A percentile compares a stretch with the other conserved stretches of the same genome.
These are phyloP conservation scores for Mediolabrus comicus DNA, from an alignment of 108 stramenopile species.

Conservation along the genomic window DNA sequence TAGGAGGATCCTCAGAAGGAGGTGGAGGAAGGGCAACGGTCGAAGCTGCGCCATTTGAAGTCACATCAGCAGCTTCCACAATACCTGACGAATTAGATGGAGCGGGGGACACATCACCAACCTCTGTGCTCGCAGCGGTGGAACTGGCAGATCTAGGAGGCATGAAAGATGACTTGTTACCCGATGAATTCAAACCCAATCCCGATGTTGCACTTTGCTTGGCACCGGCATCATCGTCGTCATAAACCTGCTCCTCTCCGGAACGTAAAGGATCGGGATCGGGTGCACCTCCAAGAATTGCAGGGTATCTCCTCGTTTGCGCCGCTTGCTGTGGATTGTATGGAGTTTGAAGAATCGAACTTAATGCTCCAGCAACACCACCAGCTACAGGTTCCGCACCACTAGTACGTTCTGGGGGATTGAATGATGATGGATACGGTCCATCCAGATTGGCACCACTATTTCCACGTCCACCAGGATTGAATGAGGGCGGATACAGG, in stretches of 20 bases:
- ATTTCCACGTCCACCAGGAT: not conserved
- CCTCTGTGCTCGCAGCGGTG: not conserved
- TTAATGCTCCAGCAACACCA: conserved; percentile 11
- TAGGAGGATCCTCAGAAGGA: conserved; percentile 16
- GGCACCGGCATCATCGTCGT: not conserved
- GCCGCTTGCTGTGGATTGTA: conserved; percentile 31
- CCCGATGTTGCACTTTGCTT: not conserved
- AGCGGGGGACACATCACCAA: not conserved
- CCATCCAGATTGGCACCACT: not conserved
- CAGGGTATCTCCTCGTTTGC: conserved; percentile 39
- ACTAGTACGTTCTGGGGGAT: not conserved
- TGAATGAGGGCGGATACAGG: not conserved
- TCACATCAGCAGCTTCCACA: not conserved
- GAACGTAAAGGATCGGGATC: not conserved
- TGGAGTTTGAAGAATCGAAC: conserved; percentile 21
- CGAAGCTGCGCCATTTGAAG: conserved; percentile 5
- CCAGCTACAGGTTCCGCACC: not conserved
- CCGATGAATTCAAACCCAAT: not conserved
- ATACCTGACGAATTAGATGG: not conserved
- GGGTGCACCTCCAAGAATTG: conserved; percentile 40
- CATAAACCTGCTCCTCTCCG: conserved; percentile 5
- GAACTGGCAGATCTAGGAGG: not conserved
- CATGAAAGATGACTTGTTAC: not conserved
- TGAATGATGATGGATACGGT: not conserved
- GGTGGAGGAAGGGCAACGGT: conserved; percentile 46